A percentile compares a stretch with the other conserved stretches of the same genome.
phyloP scores from a whole-genome alignment of 2,329 filamentous ascomycete genomes.

The Cyphellophora europaea region DNA sequence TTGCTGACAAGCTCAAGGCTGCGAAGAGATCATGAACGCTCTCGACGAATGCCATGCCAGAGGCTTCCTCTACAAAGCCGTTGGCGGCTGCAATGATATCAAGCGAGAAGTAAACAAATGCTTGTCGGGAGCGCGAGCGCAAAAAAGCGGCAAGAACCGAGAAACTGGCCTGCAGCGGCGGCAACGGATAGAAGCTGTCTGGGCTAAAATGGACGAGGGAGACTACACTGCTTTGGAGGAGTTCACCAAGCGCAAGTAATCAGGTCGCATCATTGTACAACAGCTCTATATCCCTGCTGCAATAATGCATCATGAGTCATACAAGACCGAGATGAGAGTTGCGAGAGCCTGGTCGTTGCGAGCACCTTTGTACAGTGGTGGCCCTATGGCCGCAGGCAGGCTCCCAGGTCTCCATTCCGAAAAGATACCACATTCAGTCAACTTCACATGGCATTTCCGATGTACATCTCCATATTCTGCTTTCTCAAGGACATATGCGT shows the following conservation, averaged over 20 bases:
- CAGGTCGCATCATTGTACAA: constrained; percentile 42
- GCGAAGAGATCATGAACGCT: constrained; percentile 85
- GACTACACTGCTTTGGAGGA: constrained; percentile 30
- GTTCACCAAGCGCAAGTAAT: constrained; percentile 42
- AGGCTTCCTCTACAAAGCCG: constrained; percentile 84
- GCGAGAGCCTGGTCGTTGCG: too few species aligned
- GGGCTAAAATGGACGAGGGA: constrained; percentile 61
- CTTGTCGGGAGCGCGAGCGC: constrained; percentile 68
- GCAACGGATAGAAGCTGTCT: constrained; percentile 65
- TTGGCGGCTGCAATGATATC: constrained; percentile 80
- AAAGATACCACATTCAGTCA: too few species aligned
- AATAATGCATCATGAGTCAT: too few species aligned
- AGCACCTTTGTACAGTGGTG: too few species aligned
- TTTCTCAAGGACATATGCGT: too few species aligned
- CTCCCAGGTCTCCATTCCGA: too few species aligned
- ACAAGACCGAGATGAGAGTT: too few species aligned
- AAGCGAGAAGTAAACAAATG: constrained; percentile 81
- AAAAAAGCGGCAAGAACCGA: constrained; percentile 69
- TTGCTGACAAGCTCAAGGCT: too few species aligned
- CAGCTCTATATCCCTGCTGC: too few species aligned
- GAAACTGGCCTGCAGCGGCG: constrained; percentile 60
- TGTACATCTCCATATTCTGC: too few species aligned
- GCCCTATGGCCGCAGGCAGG: too few species aligned
- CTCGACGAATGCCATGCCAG: constrained; percentile 92
- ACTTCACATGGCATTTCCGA: too few species aligned